Base-by-base conservation (phyloP, 2,329 filamentous ascomycete species). In the Cytospora leucostoma region DNA sequence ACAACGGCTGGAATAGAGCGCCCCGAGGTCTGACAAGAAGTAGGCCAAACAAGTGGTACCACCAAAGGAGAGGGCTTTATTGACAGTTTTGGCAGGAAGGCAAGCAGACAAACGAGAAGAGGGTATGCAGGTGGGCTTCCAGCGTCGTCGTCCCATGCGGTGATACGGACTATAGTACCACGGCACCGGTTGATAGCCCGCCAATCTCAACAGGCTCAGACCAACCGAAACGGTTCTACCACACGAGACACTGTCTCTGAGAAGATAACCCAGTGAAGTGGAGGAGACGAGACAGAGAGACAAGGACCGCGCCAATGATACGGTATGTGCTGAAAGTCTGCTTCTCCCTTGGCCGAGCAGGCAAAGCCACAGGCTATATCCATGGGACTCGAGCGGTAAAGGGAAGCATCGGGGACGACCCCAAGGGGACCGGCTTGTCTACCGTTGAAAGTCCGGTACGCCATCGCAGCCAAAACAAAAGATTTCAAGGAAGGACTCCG, bases 121-220 rank as follows among this genome's bases (percentile, higher is more conserved):
- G 49, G 52, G 33, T 11, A 61, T 61, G 61, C 61, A 63, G 58
- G 49, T 50, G 40, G 60, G 64, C 64, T 59, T 49, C 64, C 58
- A 59, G 61, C 64, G 53, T 59, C 54, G 12, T 63, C 38, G 56
- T 56, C 61, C 59, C 34, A 58, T 56, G 64, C 54, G n/a, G 58
- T 66, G 61, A 53, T 51, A 61, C 64, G 49, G 53, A 38, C 32
- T 55, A 55, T 61, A 61, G 59, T 52, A 40, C 59, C 59, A 55
- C 27, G 44, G n/a, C 59, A 44, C 35, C n/a, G 47, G 61, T 32
- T 59, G 55, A 38, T n/a, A 47, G 40, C 38, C 32, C 21, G 34
- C 27, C 51, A 59, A 40, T 56, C 49, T 34, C 50, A 63, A 55
- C 47, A 56, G 49, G n/a, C 19, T 27, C n/a, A 49, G 19, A 38